These are phyloP conservation scores for Pterocarpus macrocarpus DNA, from an alignment of 306 rosid genomes.

Conservation along the genomic window DNA sequence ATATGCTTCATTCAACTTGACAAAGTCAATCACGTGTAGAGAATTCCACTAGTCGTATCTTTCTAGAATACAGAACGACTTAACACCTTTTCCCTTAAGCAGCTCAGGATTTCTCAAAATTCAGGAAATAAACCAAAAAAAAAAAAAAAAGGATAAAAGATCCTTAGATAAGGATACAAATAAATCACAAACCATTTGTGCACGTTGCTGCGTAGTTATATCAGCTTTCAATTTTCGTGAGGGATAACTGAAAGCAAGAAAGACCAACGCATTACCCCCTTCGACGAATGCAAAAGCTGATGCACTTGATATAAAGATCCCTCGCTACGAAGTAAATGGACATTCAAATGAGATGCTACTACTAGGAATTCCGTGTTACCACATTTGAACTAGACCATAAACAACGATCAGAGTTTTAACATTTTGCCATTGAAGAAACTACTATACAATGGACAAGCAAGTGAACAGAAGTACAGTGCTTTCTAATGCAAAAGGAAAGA, in stretches of 20 bases:
- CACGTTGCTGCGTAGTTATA: background rate
- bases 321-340: background rate
- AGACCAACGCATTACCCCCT: background rate
- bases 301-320: too few relatives aligned
- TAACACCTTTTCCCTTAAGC: too few relatives aligned
- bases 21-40: background rate
- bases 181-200: background rate
- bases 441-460: conserved; percentile 44
- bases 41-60: background rate
- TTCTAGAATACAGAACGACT: background rate
- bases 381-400: background rate
- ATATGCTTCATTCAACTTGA: background rate
- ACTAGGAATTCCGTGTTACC: background rate
- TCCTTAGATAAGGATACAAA: background rate
- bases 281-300: background rate
- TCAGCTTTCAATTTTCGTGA: too few relatives aligned
- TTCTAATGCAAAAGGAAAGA: background rate
- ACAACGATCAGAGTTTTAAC: conserved; percentile 3
- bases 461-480: conserved; percentile 1
- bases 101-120: too few relatives aligned
- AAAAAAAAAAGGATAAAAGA: background rate
- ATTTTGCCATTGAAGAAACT: conserved; percentile 11
- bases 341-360: background rate
- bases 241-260: background rate
- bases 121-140: background rate